Conservation (phyloP, 306 rosid species). For the Albizia julibrissin region DNA sequence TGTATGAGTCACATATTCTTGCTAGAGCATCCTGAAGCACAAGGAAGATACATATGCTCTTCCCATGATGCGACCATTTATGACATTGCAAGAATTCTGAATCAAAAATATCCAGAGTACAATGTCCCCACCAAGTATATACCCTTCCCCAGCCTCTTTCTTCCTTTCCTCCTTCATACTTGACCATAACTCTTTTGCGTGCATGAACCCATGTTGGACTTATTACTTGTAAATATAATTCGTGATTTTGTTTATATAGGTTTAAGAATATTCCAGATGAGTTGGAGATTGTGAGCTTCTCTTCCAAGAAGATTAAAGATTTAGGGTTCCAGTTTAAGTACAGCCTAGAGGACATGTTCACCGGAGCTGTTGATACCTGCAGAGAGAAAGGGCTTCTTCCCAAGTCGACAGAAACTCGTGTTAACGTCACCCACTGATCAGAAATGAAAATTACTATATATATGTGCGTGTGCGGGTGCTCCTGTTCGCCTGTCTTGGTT, state of each 20-base stretch:
- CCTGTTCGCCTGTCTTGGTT: neutral
- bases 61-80: constrained; percentile 62
- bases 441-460: neutral
- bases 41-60: constrained; percentile 72
- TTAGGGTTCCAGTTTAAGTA: constrained; percentile 71
- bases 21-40: constrained; percentile 58
- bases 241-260: constrained; percentile 33
- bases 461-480: neutral
- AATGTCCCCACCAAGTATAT: constrained; percentile 66
- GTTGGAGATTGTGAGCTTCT: constrained; percentile 50
- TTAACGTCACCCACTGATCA: neutral
- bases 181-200: neutral
- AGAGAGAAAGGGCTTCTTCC: constrained; percentile 60
- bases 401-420: neutral
- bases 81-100: constrained; percentile 54
- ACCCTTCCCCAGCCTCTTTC: neutral
- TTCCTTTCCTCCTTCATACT: neutral
- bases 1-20: constrained; percentile 63
- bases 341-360: constrained; percentile 70
- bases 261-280: constrained; percentile 63
- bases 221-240: neutral
- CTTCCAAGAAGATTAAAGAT: constrained; percentile 67
- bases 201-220: neutral
- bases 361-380: constrained; percentile 63
- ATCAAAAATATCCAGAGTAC: constrained; percentile 57